Base-by-base conservation (phyloP, 441 rosid species). In the Capsella rubella region DNA sequence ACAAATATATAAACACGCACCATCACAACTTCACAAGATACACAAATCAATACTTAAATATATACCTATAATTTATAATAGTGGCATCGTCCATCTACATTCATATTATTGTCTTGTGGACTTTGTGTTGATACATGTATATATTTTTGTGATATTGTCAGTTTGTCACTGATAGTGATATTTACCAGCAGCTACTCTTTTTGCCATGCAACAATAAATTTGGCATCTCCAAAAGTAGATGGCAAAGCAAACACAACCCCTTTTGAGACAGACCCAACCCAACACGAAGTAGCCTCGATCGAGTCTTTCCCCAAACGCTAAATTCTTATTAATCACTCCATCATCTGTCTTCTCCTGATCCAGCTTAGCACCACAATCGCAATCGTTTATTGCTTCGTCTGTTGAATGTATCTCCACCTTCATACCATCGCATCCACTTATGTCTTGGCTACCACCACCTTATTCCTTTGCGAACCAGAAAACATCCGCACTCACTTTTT, bases 181-280 rank as follows among this genome's bases (percentile, higher is more conserved):
- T 21, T 21, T 21, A 21, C 25, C 25, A 21, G 25, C 25, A 21
- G 25, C 25, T 21, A 21, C 25, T 21, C 12, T 65, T 71, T 65
- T 16, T 69, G 74, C 11, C 50, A 8, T 61, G 78, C 78, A 62
- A 67, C 66, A 39, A 62, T 49, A 73, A 56, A 29, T 69, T 70
- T 62, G 59, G 25, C 25, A 21, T 21, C 80, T 32, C 64, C 69
- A 21, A 18, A 67, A 32, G 64, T 57, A 68, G 78, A 69, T 12
- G 84, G 83, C 28, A 81, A 45, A 43, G 80, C 81, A 66, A 87
- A 49, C 37, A 83, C 87, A 65, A 87, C 32, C 51, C 89, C 92
- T 51, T 71, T 78, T 0, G 46, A 53, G 2, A 59, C 50, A 7
- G 82, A 81, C 11, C 85, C 85, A 71, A 87, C 45, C 97, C 96